These are phyloP conservation scores for Neonothopanus nambi DNA, from an alignment of 1,284 basidiomycete genomes.

Conservation along the genomic window DNA sequence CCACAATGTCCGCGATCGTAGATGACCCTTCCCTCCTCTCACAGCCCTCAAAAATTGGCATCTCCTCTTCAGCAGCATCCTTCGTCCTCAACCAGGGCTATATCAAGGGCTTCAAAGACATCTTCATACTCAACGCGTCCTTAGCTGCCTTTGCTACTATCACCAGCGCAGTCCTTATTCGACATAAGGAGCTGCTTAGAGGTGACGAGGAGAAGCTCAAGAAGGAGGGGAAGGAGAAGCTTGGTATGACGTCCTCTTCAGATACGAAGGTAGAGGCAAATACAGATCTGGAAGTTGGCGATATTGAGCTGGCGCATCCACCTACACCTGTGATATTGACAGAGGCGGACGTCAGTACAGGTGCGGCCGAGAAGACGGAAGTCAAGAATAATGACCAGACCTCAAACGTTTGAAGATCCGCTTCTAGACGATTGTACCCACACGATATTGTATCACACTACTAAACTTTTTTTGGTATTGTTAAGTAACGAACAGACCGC, in stretches of 20 bases:
- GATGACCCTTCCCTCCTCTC: conserved; percentile 49
- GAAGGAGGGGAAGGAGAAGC: conserved; percentile 23
- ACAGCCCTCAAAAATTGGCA: conserved; percentile 30
- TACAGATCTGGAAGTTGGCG: not conserved
- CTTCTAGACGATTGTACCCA: too few species aligned
- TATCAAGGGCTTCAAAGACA: conserved; percentile 51
- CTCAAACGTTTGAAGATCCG: too few species aligned
- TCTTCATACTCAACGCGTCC: conserved; percentile 60
- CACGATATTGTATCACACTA: too few species aligned
- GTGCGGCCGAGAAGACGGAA: too few species aligned
- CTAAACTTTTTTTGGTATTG: too few species aligned
- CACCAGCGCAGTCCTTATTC: conserved; percentile 55
- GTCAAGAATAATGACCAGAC: too few species aligned
- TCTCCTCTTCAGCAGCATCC: conserved; percentile 28
- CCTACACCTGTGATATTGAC: too few species aligned
- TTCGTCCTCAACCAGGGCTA: conserved; percentile 53
- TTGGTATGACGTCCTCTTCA: not conserved
- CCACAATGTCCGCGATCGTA: conserved; percentile 43
- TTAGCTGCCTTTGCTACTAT: conserved; percentile 48
- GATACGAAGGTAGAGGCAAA: too few species aligned
- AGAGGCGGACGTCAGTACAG: too few species aligned
- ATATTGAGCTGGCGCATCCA: not conserved
- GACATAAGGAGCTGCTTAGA: conserved; percentile 55
- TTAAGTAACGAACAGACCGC: too few species aligned
- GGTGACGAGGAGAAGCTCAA: conserved; percentile 50